Evolutionary conservation across 805 yeast species (phyloP), one percentile per base, ranked within the genome.

Genomic region (Kregervanrija delftensis): DNA sequence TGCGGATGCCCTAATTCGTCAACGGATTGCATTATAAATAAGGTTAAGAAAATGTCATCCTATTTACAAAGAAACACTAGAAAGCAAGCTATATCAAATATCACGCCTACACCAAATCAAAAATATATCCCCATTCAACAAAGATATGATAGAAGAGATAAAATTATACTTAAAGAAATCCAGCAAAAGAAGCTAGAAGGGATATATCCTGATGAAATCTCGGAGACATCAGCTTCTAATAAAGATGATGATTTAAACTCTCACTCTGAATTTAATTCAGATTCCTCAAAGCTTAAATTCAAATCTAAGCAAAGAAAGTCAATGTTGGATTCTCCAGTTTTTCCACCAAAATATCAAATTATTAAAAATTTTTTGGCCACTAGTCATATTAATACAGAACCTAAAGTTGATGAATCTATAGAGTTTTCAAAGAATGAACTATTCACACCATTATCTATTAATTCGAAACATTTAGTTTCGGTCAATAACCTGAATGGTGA

Each of bases 1-100:
- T 63, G 67, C 48, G 88, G 81, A 44, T 85, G 95, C 64, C 79
- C 76, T 1, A 75, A 86, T 46, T 63, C 64, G 8, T 64, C 77
- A 34, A 60, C 61, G 30, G 79, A 74, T 14, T 84, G 91, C 63
- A 65, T 73, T 16, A 64, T 84, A 10, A 67, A 72, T 45, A 81
- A 79, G 53, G 74, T 82, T 4, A 81, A 79, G 55, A 81, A 80
- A 53, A 77, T 77, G 16, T 75, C 82, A 2, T 73, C 82, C 1
- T 73, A 77, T 50, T 65, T 82, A 35, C 71, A 76, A 51, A 70
- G 87, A 50, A 73, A 84, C 8, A 74, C 81, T 0, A 69, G 83
- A 49, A 77, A 76, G 68, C 54, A 72, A 65, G 54, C 54, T 53
- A 52, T 63, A 3, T 46, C 59, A 5, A 46, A 56, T n/a, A 45